A percentile compares a stretch with the other conserved stretches of the same genome.
Conservation (phyloP, 352 stramenopile genomes). For the Pelagophyceae sp. region DNA sequence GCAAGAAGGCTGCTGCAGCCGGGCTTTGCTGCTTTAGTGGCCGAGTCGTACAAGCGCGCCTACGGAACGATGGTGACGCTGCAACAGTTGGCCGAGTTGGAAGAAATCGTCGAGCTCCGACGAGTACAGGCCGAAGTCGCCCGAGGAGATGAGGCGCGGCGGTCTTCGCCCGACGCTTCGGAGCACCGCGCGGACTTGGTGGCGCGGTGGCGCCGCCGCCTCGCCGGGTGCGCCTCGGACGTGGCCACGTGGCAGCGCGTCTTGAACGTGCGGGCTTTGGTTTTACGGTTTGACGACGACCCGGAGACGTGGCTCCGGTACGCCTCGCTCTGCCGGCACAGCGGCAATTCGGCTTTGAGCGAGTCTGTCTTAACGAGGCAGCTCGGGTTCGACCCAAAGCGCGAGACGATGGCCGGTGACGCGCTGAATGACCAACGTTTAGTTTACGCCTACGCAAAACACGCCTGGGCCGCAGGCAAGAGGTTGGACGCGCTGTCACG, state of each 20-base stretch:
- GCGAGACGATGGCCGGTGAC: conserved; percentile 28
- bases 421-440: conserved; percentile 58
- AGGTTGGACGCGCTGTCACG: conserved; percentile 67
- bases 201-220: conserved; percentile 59
- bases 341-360: conserved; percentile 64
- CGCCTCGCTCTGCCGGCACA: conserved; percentile 76
- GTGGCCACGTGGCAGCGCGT: conserved; percentile 83
- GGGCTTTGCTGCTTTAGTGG: conserved; percentile 81
- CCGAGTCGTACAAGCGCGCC: conserved; percentile 89
- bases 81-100: conserved; percentile 90
- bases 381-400: conserved; percentile 42
- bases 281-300: conserved; percentile 63
- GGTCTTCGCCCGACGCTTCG: not conserved
- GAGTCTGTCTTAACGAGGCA: conserved; percentile 70
- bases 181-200: conserved; percentile 49
- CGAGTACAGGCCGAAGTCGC: conserved; percentile 54
- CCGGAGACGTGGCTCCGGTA: conserved; percentile 81
- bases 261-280: conserved; percentile 78
- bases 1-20: conserved; percentile 23
- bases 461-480: conserved; percentile 80
- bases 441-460: conserved; percentile 88
- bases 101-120: conserved; percentile 92
- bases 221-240: conserved; percentile 84
- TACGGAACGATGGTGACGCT: conserved; percentile 92
- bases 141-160: conserved; percentile 1